Base-by-base conservation (phyloP, 805 yeast species). In the Candida gorgasii region DNA sequence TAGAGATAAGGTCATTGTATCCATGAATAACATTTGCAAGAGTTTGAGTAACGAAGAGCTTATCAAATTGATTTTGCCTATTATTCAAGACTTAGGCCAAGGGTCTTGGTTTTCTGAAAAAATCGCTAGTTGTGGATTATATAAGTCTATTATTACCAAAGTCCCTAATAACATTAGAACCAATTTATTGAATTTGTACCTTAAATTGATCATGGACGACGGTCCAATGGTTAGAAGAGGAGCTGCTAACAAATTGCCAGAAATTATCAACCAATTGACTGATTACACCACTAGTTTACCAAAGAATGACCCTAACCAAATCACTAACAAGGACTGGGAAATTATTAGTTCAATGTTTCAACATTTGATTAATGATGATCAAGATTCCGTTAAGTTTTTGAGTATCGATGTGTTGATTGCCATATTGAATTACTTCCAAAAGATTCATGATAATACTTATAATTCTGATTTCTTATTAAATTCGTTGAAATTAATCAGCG, bases 151-250 rank as follows among this genome's bases (percentile, higher is more conserved):
- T 23, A 70, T 86, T 32, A 67, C 72, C 29, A 75, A 81, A 51
- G 86, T 84, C 8, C 75, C 78, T 48, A 69, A 78, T 13, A 61
- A 65, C 2, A 62, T 72, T 31, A 74, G 92, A 61, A 75, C 74
- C 32, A 82, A 80, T 38, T 70, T 93, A 45, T 73, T 89, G 48
- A 73, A 76, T 30, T 65, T 84, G 33, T 92, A 83, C 63, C 72
- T 79, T 45, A 85, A 82, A 51, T 72, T 93, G 52, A 79, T 86
- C 37, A 78, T 77, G 50, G 98, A 93, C 63, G 99, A 93, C 45
- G 87, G 96, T 14, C 99, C 99, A 47, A 89, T 93, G 97, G 98
- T 93, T 15, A 82, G 96, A 65, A 83, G 97, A 60, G 86, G 96
- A 8, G 95, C 97, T 12, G 98, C 96, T 5, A 79, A 80, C 31